phyloP scores from a whole-genome alignment of 2,329 filamentous ascomycete genomes.

The Penicillium verrucosum region DNA sequence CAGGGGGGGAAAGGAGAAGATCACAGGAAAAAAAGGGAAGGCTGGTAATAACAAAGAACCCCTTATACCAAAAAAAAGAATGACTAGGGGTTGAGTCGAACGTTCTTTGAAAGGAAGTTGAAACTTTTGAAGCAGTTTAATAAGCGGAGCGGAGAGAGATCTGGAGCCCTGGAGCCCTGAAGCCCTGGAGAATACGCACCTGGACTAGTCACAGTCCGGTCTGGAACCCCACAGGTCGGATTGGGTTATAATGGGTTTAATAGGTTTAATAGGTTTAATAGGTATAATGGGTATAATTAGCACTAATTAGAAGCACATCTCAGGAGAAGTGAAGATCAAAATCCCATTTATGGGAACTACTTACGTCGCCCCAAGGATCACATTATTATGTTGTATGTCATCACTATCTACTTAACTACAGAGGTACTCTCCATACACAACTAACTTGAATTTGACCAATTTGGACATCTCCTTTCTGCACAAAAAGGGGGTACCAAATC shows the following conservation, averaged over 20 bases:
- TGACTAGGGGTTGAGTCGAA: constrained; percentile 35
- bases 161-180: no score
- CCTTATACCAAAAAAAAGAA: constrained; percentile 26
- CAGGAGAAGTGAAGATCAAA: background rate
- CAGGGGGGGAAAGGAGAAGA: constrained; percentile 13
- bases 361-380: background rate
- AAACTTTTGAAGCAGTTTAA: constrained; percentile 15
- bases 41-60: constrained; percentile 9
- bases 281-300: constrained; percentile 3
- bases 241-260: background rate
- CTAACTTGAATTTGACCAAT: background rate
- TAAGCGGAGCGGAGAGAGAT: constrained; percentile 12
- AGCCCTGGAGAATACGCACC: constrained; percentile 9
- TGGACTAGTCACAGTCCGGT: constrained; percentile 4
- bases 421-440: no score
- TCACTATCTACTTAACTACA: background rate
- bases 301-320: constrained; percentile 6
- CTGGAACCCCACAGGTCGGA: constrained; percentile 10
- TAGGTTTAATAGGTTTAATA: background rate
- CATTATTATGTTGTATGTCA: background rate
- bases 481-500: background rate
- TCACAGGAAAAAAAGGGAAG: background rate
- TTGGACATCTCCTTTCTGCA: background rate
- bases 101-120: background rate
- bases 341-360: background rate